Base-by-base conservation (phyloP, 805 yeast genomes). In the Schwanniomyces sp. region DNA sequence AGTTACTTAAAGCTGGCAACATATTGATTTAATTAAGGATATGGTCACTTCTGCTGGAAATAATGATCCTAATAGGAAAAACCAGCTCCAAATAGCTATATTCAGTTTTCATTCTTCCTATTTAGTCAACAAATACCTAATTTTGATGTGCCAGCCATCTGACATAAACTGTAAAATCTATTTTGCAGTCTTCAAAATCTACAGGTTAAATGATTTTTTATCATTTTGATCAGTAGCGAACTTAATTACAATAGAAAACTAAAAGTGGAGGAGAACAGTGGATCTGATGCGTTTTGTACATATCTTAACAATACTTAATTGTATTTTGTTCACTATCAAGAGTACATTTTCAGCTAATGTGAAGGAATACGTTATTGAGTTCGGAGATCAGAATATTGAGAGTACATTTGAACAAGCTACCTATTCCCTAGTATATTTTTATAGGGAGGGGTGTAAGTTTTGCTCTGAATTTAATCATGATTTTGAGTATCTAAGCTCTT, bases 381-480 rank as follows among this genome's bases (percentile, higher is more conserved):
- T 56, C 38, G 49, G 42, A 10, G 59, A 53, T 37, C 18, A 25
- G 12, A 43, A 49, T 41, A 47, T 61, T 5, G 52, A 47, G 24
- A 37, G 40, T 10, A 48, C 56, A 2, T 51, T 68, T 7, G 50
- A 48, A 21, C 46, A 55, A 27, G 59, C 66, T 11, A 52, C 57
- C 24, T 71, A 59, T 48, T 69, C 81, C 5, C 62, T 79, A 34
- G 70, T 79, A 12, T 75, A 75, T 53, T 78, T 82, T 54, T 77
- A 73, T 52, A 67, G 79, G 1, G 68, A 70, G 1, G 61, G 56
- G 1, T 73, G 78, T 49, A 52, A 52, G 45, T 67, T 53, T 49
- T 73, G 78, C 49, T 42, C 45, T n/a, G 51, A 51, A 11, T 69
- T 73, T 43, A 59, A 60, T 16, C 69, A 70, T 3, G 59, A 58